These are phyloP conservation scores for Penicillium thymicola DNA, from an alignment of 2,329 filamentous ascomycete species.

Conservation along the genomic window DNA sequence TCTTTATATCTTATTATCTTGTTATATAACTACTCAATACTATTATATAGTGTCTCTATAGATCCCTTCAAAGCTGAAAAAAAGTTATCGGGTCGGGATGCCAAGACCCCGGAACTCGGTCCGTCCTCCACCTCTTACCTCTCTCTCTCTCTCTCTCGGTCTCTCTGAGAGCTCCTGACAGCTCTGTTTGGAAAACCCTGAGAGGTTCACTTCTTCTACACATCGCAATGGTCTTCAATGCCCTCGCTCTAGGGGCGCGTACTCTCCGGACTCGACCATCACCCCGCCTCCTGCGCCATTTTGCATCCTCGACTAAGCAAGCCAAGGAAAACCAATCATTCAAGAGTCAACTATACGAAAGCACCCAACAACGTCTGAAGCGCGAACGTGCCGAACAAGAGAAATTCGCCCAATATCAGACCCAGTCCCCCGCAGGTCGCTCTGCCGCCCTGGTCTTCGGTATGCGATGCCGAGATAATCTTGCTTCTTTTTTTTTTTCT, in stretches of 20 bases:
- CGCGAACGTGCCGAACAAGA: constrained; percentile 57
- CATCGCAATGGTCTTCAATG: constrained; percentile 20
- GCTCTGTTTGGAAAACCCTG: not conserved
- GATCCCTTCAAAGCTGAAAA: no score
- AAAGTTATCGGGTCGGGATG: not conserved
- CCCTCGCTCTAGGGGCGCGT: constrained; percentile 19
- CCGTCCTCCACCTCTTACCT: constrained; percentile 6
- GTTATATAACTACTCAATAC: not conserved
- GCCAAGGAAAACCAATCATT: constrained; percentile 47
- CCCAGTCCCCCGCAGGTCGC: constrained; percentile 38
- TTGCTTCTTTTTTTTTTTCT: not conserved
- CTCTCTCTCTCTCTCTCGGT: not conserved
- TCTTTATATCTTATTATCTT: not conserved
- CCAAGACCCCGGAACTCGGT: constrained; percentile 7
- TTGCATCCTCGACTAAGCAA: constrained; percentile 20
- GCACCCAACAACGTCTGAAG: constrained; percentile 56
- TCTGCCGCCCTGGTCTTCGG: constrained; percentile 39
- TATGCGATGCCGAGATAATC: constrained; percentile 16
- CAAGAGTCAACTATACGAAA: constrained; percentile 61
- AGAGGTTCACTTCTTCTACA: not conserved
- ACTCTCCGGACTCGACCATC: constrained; percentile 11
- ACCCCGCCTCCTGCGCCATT: constrained; percentile 15
- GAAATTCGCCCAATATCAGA: constrained; percentile 46
- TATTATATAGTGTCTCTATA: not conserved
- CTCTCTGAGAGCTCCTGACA: not conserved